These are phyloP conservation scores for Amaranthus palmeri DNA, from an alignment of 148 eudicot genomes.

Conservation along the genomic window DNA sequence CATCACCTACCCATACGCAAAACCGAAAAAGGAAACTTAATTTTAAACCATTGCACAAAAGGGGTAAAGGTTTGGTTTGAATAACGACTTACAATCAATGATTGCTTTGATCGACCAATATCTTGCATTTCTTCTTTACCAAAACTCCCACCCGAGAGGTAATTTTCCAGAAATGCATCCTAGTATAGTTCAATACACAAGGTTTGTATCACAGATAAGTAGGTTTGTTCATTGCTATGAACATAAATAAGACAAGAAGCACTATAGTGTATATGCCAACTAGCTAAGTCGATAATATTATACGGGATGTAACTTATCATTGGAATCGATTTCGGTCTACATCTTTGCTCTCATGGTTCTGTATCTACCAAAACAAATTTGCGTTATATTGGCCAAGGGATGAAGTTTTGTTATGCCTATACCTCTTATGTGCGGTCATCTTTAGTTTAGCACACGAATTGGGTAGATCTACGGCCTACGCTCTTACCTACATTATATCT, in stretches of 20 bases:
- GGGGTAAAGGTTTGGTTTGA: neutral
- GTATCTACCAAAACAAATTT: no score
- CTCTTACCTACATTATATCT: neutral
- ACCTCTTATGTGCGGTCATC: neutral
- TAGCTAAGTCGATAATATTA: no score
- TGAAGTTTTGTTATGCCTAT: neutral
- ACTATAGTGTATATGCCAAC: neutral
- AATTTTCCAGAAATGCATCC: slow-evolving; percentile 68
- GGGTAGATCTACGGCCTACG: neutral
- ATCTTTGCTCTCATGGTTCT: no score
- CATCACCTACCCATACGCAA: slow-evolving; percentile 39
- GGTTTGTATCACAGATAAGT: neutral
- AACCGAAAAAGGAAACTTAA: neutral
- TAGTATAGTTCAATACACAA: slow-evolving; percentile 13
- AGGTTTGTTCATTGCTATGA: no score
- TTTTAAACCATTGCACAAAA: neutral
- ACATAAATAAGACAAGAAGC: neutral
- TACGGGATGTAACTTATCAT: no score
- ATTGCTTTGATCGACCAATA: slow-evolving; percentile 55
- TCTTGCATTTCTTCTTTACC: slow-evolving; percentile 38
- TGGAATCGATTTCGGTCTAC: no score
- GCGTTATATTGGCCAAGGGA: neutral
- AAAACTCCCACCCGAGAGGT: slow-evolving; percentile 46
- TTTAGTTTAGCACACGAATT: neutral
- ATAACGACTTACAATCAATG: slow-evolving; percentile 26